Evolutionary conservation across 345 rosid species (phyloP).

Genomic region (Eucalyptus coolabah): DNA sequence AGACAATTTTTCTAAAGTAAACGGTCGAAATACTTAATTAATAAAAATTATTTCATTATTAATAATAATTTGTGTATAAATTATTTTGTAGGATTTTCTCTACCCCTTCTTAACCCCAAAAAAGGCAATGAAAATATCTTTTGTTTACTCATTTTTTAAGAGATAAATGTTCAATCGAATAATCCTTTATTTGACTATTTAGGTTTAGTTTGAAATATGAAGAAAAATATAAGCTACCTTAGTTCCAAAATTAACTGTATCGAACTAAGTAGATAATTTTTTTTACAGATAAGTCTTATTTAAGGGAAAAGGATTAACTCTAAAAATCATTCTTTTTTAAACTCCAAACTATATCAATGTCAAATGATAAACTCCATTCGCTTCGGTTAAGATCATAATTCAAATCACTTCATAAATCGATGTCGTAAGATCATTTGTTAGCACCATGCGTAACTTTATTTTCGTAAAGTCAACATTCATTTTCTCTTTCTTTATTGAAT

Average conservation of each 20-base stretch:
- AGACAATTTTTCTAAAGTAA: no score
- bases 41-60: neutral
- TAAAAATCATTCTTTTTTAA: neutral
- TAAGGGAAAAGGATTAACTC: neutral
- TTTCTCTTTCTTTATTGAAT: neutral
- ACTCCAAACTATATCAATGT: neutral
- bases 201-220: neutral
- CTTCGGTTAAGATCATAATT: neutral
- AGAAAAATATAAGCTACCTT: neutral
- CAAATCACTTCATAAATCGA: neutral
- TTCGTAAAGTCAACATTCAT: neutral
- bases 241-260: neutral
- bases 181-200: neutral
- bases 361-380: neutral
- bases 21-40: neutral
- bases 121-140: neutral
- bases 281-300: neutral
- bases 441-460: rapidly evolving
- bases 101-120: no score
- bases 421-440: neutral
- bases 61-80: no score
- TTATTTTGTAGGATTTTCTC: neutral
- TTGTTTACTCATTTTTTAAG: neutral
- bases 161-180: neutral
- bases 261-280: rapidly evolving